A percentile compares a stretch with the other conserved stretches of the same genome.
Evolutionary conservation across 1,139 yeast genomes (phyloP).

Genomic region (Meyerozyma smithsonii): DNA sequence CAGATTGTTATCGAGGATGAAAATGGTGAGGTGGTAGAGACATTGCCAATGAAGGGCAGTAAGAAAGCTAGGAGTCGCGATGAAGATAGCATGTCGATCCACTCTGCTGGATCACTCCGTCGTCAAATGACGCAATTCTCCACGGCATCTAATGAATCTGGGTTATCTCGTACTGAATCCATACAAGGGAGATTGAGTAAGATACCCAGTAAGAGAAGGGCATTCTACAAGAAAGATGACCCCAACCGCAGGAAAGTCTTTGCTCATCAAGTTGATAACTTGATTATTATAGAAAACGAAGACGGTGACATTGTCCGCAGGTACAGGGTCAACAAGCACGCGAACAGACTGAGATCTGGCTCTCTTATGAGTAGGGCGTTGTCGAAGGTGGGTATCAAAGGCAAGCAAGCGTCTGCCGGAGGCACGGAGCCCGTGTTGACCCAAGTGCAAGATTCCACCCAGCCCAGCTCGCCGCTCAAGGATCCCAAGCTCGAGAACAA

Average conservation of each 20-base stretch:
- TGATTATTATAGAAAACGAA: constrained; percentile 78
- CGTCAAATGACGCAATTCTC: constrained; percentile 34
- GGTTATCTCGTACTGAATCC: constrained; percentile 11
- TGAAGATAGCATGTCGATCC: constrained; percentile 29
- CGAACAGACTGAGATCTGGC: constrained; percentile 23
- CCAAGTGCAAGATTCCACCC: constrained; percentile 2
- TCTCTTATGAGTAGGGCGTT: constrained; percentile 43
- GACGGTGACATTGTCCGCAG: constrained; percentile 90
- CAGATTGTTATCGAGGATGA: constrained; percentile 72
- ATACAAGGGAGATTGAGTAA: constrained; percentile 10
- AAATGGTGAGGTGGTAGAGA: constrained; percentile 69
- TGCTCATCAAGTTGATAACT: constrained; percentile 56
- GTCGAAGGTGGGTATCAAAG: constrained; percentile 47
- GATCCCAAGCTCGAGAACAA: constrained; percentile 18
- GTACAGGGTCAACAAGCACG: constrained; percentile 53
- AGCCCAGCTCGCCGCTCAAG: constrained; percentile 13
- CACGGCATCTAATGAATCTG: constrained; percentile 15
- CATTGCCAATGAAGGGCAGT: constrained; percentile 17
- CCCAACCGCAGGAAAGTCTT: constrained; percentile 32
- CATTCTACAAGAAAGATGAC: constrained; percentile 27
- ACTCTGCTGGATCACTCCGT: constrained; percentile 36
- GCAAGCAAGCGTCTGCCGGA: constrained; percentile 11
- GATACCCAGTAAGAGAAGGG: constrained; percentile 16
- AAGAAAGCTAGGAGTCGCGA: constrained; percentile 4
- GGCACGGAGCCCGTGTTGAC: constrained; percentile 3